Evolutionary conservation across 805 yeast genomes (phyloP), one percentile per base, ranked within the genome.

Genomic region (Komagataella populi): DNA sequence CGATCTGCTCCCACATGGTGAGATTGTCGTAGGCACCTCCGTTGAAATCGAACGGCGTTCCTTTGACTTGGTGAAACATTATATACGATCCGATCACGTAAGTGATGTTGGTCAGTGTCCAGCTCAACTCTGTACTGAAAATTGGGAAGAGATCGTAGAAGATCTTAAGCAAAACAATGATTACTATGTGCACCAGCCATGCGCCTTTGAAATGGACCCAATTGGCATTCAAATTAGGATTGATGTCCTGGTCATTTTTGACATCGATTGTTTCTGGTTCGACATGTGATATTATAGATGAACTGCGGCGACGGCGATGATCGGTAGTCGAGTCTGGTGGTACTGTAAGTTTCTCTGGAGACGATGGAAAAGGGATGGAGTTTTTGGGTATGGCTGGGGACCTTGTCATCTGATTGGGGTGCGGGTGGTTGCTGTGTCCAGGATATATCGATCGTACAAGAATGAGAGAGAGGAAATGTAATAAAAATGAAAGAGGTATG

Each of bases 191-290:
- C 52, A 91, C 84, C 24, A 83, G 72, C 99, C 99, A 93, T 1
- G 98, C 98, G 48, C 96, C 99, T 60, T 91, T 89, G 60, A 81
- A 84, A 64, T 90, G 87, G 36, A 93, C 96, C 99, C 99, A 91
- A 58, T 83, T 83, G 23, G 97, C 97, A 64, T 93, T 93, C 68
- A 89, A 74, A 62, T 93, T 93, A 24, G 96, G 90, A 57, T 85
- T 80, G 49, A 89, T 72, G 51, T 84, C 83, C 68, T 91, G 98
- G 64, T 91, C 99, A 60, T 84, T 87, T 65, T 84, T 87, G 45
- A 90, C 95, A 58, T 91, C 97, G 59, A 87, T 77, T 16, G 89
- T 83, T 63, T 93, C 99, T 16, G 95, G 96, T 63, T 87, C 93
- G 50, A 91, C 85, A 62, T 91, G 96, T 48, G 95, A 91, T 55